phyloP scores from a whole-genome alignment of 345 rosid genomes.

The Linum usitatissimum region DNA sequence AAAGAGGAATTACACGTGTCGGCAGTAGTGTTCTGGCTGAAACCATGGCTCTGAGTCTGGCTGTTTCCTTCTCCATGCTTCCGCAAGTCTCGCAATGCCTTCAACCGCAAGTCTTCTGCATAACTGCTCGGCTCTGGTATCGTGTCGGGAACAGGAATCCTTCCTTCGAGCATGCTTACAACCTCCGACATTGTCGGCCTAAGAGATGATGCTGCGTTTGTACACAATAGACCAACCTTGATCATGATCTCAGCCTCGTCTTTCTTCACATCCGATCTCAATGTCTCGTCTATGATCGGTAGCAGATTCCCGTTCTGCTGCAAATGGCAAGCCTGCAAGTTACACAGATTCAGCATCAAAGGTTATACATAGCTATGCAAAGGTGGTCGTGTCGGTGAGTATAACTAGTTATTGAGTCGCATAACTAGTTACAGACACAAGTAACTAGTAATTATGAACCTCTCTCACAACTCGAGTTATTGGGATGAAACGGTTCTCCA shows the following conservation, averaged over 20 bases:
- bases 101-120: neutral
- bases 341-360: too few species aligned
- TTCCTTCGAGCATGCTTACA: slow-evolving; percentile 5
- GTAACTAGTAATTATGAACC: too few species aligned
- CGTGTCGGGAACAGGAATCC: neutral
- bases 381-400: neutral
- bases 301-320: slow-evolving; percentile 1
- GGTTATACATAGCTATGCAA: neutral
- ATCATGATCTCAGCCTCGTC: slow-evolving; percentile 1
- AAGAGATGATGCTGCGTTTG: neutral
- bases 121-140: neutral
- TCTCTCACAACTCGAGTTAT: too few species aligned
- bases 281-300: neutral
- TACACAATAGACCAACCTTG: neutral
- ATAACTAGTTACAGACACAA: too few species aligned
- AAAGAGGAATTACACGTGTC: too few species aligned
- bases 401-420: too few species aligned
- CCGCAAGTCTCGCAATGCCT: too few species aligned
- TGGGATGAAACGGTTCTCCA: too few species aligned
- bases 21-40: too few species aligned
- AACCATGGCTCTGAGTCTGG: neutral
- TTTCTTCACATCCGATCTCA: neutral
- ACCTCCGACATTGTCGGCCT: slow-evolving; percentile 7
- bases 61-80: neutral
- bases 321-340: slow-evolving; percentile 2